phyloP scores from a whole-genome alignment of 306 rosid genomes.

The Carpinus viminea region DNA sequence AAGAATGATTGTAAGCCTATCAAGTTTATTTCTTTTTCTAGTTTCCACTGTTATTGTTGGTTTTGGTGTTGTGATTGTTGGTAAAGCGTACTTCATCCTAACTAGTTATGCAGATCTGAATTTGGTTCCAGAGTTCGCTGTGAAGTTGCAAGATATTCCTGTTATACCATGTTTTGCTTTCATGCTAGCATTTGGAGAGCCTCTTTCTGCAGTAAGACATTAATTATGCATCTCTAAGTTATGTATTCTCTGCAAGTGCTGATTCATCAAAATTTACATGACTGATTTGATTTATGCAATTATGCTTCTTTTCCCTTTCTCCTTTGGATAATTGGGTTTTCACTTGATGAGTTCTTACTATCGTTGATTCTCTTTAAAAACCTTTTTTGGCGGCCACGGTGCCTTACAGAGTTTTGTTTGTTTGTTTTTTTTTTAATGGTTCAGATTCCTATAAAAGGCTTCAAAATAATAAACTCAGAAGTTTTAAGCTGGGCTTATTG shows the following conservation, averaged over 20 bases:
- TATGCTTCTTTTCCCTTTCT: slow-evolving; percentile 16
- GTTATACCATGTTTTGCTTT: slow-evolving; percentile 73
- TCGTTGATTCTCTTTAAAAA: slow-evolving; percentile 3
- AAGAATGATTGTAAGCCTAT: neutral
- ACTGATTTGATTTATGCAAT: slow-evolving; percentile 19
- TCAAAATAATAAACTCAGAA: slow-evolving; percentile 61
- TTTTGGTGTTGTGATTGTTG: neutral
- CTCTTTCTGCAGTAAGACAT: slow-evolving; percentile 69
- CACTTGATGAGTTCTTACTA: slow-evolving; percentile 6
- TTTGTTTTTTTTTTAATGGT: slow-evolving; percentile 17
- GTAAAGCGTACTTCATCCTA: slow-evolving; percentile 13
- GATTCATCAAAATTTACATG: slow-evolving; percentile 16
- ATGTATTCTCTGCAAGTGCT: slow-evolving; percentile 11
- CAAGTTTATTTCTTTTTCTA: neutral
- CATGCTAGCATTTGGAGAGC: slow-evolving; percentile 86
- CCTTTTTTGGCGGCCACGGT: slow-evolving; percentile 23
- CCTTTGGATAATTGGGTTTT: slow-evolving; percentile 24
- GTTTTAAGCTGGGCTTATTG: slow-evolving; percentile 76
- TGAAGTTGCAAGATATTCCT: slow-evolving; percentile 63
- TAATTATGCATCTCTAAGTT: slow-evolving; percentile 24
- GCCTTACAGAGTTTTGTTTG: slow-evolving; percentile 17
- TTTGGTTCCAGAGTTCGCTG: slow-evolving; percentile 65
- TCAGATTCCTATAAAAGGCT: slow-evolving; percentile 77
- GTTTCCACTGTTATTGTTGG: neutral
- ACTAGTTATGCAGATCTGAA: slow-evolving; percentile 52